Base-by-base conservation (phyloP, 2,329 filamentous ascomycete species). In the Cyclaneusma minus region DNA sequence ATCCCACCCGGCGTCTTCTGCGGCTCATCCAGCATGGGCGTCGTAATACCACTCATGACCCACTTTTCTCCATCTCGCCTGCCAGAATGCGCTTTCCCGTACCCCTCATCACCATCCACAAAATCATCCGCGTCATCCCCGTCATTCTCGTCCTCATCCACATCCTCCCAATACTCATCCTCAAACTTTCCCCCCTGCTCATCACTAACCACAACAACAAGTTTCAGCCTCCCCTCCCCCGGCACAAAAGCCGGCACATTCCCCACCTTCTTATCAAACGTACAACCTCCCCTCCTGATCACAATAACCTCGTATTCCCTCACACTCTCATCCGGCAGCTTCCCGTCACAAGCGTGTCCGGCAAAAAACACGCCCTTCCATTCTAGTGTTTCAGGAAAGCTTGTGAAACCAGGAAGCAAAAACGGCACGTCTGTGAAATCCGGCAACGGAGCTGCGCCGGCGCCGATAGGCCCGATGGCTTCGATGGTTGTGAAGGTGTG, bases 201-300 rank as follows among this genome's bases (percentile, higher is more conserved):
- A 3, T 70, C 65, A 28, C 66, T 68, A 4, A 94, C 68, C 0
- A 94, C 55, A 22, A 95, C 56, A 15, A 95, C 82, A 3, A 95
- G 64, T 48, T 92, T 80, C 11, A 95, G 56, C 1, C 72, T 62
- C 3, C 51, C 47, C 1, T 58, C 48, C 0, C 61, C 58, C 0
- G 79, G 73, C 2, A 71, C 61, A 45, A 75, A 87, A 7, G 69
- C 67, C 1, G 87, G 84, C n/a, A 95, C 84, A 37, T 82, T 85
- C 27, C 65, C 62, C 1, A 95, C 55, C 49, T 98, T 98, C 15
- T 76, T 56, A 18, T 68, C 75, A 50, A 95, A 95, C 13, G 67
- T 77, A 54, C 89, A 98, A 1, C 70, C 72, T 20, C 89, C 87
- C 5, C 89, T 72, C 15, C 68, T 72, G 40, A 95, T 62, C 25